Conservation (phyloP, 2,329 filamentous ascomycete species). For the Diaporthe sp. region DNA sequence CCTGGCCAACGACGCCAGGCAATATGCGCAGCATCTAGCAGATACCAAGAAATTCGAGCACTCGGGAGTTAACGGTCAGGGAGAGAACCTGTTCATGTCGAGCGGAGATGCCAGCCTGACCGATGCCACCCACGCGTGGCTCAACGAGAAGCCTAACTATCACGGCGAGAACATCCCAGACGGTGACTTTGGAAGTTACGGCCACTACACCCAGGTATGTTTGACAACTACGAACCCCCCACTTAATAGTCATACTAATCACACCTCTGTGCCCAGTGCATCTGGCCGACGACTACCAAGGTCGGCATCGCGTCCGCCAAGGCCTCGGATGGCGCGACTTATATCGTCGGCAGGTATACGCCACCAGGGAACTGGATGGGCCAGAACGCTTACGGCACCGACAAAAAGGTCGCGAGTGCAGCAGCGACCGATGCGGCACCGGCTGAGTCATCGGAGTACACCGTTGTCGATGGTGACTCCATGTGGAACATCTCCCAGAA, state of each 20-base stretch:
- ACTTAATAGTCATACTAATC: not conserved
- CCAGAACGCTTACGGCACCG: conserved; percentile 2
- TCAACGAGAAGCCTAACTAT: conserved; percentile 39
- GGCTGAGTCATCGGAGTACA: not conserved
- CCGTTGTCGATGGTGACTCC: conserved; percentile 3
- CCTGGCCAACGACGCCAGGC: not conserved
- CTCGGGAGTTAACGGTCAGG: conserved; percentile 20
- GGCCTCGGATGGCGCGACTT: conserved; percentile 35
- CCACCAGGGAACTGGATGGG: conserved; percentile 37
- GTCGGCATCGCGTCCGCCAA: conserved; percentile 39
- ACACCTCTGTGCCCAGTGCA: conserved; percentile 23
- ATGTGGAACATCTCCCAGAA: not conserved
- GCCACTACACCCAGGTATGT: conserved; percentile 38
- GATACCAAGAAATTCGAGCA: conserved; percentile 14
- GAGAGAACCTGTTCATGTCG: conserved; percentile 39
- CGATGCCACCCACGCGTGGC: conserved; percentile 34
- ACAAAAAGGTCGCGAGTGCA: too few relatives aligned
- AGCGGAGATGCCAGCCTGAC: not conserved
- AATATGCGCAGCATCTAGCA: conserved; percentile 9
- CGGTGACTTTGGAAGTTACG: conserved; percentile 37
- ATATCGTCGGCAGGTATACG: conserved; percentile 38
- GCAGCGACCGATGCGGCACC: too few relatives aligned
- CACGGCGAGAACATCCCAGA: conserved; percentile 40
- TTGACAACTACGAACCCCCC: too few relatives aligned
- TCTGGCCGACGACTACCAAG: conserved; percentile 39